Base-by-base conservation (phyloP, 2,329 filamentous ascomycete species). In the Aspergillus brasiliensis region DNA sequence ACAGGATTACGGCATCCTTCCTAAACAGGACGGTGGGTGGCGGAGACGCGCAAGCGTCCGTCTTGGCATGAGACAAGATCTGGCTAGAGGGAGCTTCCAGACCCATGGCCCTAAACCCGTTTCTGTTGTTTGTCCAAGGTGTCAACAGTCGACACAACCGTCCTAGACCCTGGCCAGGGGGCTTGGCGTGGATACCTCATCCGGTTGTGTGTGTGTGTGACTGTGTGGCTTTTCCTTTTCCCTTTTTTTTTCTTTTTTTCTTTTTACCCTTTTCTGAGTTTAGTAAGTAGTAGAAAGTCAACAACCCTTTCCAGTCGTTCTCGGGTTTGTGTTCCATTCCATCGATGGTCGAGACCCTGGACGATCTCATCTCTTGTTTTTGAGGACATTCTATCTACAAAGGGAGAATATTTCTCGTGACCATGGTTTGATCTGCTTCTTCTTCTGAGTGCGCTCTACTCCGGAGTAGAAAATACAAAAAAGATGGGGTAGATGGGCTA, bases 41-140 rank as follows among this genome's bases (percentile, higher is more conserved):
- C 69, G 72, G 71, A 75, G 73, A 75, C 73, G 72, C 73, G 73
- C 73, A 75, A 75, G 72, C 73, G 67, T 71, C 69, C 71, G 69
- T 72, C 73, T 75, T 75, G 73, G 73, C 72, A 67, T 55, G 57
- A 62, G 37, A 60, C 63, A 62, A 64, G 70, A 73, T 73, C 67
- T 67, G 70, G 66, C 69, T 66, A 72, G 69, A 67, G 66, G 31
- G 63, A 27, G 60, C 64, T 56, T 51, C 37, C 8, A 13, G 56
- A 44, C 54, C 71, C 68, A 71, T 57, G 7, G 7, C 59, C n/a
- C 68, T 72, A 73, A 56, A 53, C 69, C 59, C 5, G 11, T 64
- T 68, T 51, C 53, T 56, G 57, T 11, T 21, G 19, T 10, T 52
- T 52, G 34, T n/a, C 28, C 51, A 23, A 31, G 13, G 27, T 44